Evolutionary conservation across 1,139 yeast genomes (phyloP).

Genomic region (Sugiyamaella novakii): DNA sequence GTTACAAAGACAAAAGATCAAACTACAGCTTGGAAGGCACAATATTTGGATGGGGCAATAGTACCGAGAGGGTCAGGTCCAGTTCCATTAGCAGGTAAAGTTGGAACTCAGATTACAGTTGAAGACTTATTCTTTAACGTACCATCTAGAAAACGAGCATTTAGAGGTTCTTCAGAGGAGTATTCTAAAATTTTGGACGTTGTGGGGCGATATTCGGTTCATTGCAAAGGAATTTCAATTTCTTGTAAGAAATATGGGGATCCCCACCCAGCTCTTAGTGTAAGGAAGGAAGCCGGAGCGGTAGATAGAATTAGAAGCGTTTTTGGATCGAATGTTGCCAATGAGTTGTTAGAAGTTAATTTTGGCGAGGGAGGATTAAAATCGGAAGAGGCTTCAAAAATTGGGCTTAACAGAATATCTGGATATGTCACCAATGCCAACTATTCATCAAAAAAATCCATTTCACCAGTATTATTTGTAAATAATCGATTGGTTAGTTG

Average conservation of each 20-base stretch:
- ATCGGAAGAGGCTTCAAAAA: constrained; percentile 27
- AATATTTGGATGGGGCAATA: constrained; percentile 65
- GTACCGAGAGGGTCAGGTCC: constrained; percentile 48
- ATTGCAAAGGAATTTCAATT: constrained; percentile 68
- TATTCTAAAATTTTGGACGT: constrained; percentile 77
- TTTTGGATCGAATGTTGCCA: constrained; percentile 71
- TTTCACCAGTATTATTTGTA: constrained; percentile 71
- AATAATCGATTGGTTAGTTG: constrained; percentile 81
- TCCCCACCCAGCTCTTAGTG: constrained; percentile 33
- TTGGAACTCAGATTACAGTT: constrained; percentile 82
- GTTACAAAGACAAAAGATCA: constrained; percentile 67
- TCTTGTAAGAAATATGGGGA: constrained; percentile 80
- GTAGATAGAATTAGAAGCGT: constrained; percentile 72
- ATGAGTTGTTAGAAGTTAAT: constrained; percentile 58
- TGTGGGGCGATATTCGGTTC: constrained; percentile 80
- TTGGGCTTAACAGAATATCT: constrained; percentile 52
- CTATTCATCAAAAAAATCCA: constrained; percentile 65
- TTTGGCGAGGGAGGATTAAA: constrained; percentile 28
- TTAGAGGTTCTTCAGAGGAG: constrained; percentile 65
- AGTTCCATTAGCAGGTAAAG: constrained; percentile 79
- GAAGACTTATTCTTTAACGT: constrained; percentile 90
- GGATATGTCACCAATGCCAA: constrained; percentile 78
- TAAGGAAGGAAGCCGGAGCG: constrained; percentile 29
- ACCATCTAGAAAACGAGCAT: constrained; percentile 72
- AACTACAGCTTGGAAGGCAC: constrained; percentile 65